Evolutionary conservation across 2,329 filamentous ascomycete species (phyloP), one percentile per base, ranked within the genome.

Genomic region (Davidsoniella australis): DNA sequence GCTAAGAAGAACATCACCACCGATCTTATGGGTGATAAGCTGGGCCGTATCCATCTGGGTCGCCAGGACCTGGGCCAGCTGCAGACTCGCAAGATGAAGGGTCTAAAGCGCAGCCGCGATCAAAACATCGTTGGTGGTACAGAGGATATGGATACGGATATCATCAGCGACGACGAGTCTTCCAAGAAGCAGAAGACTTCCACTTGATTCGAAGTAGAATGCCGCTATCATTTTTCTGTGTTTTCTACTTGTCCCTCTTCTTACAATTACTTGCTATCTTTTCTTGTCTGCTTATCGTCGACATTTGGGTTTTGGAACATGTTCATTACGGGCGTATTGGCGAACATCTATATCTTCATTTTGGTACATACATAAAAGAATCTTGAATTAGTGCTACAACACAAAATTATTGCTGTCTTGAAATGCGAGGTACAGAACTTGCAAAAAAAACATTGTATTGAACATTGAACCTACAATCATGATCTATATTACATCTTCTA

Each of bases 21-120:
- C 51, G 88, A 96, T 63, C 66, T 80, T 41, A 86, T 98, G 68
- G 91, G 91, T 62, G 91, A 98, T 67, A 96, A 96, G 80, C 73
- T 96, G 55, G 91, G 89, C 55, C 80, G 87, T 57, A 83, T 98
- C 55, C 91, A 98, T 64, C 66, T 94, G 53, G 86, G 84, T 60
- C 86, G 82, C 69, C 87, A 95, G 67, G 87, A 98, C 67, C 73
- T 98, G 52, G 73, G 71, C 61, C 76, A 82, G 58, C 66, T 98
- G 65, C 91, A 98, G 71, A 93, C 88, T 48, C 80, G 91, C 61
- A 98, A 98, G 78, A 96, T 98, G 88, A 98, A 98, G 78, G 91
- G 88, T 57, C 66, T 98, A 57, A 98, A 96, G 76, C 75, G 91
- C 56, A 78, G 74, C 55, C 76, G 85, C 49, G 79, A 79, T 54